Conservation (phyloP, 192 early-diverging fungal species). For the Coemansia sp. region DNA sequence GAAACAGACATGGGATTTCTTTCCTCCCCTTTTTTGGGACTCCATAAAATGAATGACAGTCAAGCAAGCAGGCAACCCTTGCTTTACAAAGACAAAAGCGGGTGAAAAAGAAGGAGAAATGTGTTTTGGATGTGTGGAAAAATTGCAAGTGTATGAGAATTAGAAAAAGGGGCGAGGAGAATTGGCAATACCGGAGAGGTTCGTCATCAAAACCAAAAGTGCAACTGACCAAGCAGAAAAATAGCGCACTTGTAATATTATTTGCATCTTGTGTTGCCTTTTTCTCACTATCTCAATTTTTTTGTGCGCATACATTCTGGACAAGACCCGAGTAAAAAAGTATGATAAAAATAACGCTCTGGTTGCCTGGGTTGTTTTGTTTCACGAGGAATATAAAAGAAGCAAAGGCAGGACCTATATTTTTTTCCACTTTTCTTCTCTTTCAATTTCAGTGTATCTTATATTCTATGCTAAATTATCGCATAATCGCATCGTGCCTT, state of each 20-base stretch:
- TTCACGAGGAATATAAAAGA: constrained; percentile 19
- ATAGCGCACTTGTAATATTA: constrained; percentile 1
- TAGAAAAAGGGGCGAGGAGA: neutral
- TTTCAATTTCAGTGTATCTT: too few relatives aligned
- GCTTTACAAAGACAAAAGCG: too few relatives aligned
- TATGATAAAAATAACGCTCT: neutral
- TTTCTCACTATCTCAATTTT: neutral
- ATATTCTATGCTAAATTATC: too few relatives aligned
- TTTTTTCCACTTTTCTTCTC: neutral
- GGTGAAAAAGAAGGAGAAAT: too few relatives aligned
- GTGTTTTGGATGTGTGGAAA: neutral
- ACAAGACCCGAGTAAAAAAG: neutral
- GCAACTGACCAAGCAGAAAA: constrained; percentile 8
- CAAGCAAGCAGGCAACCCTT: too few relatives aligned
- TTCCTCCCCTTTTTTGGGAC: too few relatives aligned
- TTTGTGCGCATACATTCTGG: neutral
- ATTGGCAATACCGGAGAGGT: neutral
- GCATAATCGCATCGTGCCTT: too few relatives aligned
- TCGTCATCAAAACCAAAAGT: neutral
- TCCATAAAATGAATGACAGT: too few relatives aligned
- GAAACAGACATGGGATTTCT: neutral
- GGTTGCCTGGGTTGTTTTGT: neutral
- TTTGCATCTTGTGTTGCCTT: neutral
- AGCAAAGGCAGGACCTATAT: neutral
- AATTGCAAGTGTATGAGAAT: neutral